These are phyloP conservation scores for Penicillium sp. DNA, from an alignment of 2,329 filamentous ascomycete species.

Conservation along the genomic window DNA sequence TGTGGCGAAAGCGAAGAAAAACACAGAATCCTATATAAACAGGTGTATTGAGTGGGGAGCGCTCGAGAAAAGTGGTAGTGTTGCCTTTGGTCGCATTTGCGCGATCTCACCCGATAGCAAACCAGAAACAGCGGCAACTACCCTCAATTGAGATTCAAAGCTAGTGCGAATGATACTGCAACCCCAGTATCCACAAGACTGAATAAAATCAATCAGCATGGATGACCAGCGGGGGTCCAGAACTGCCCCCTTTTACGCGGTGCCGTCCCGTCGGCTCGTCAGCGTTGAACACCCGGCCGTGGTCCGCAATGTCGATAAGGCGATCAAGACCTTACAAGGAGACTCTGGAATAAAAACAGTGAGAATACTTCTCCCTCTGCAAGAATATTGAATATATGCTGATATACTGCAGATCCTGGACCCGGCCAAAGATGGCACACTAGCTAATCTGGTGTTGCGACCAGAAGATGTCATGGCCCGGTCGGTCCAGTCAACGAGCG, in stretches of 20 bases:
- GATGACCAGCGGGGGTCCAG: slow-evolving; percentile 22
- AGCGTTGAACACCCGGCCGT: slow-evolving; percentile 68
- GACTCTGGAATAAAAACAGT: slow-evolving; percentile 56
- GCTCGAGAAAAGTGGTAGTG: not conserved
- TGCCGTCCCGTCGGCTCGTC: slow-evolving; percentile 56
- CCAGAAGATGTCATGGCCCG: slow-evolving; percentile 77
- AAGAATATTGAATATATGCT: slow-evolving; percentile 6
- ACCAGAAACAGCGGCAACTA: not conserved
- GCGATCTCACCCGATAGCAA: not conserved
- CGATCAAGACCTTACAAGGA: slow-evolving; percentile 62
- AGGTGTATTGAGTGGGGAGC: not conserved
- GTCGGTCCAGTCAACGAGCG: slow-evolving; percentile 73
- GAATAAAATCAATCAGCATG: slow-evolving; percentile 17
- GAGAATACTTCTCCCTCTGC: not conserved
- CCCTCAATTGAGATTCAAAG: not conserved
- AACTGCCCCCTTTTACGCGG: slow-evolving; percentile 50
- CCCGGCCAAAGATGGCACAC: slow-evolving; percentile 47
- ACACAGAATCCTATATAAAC: not conserved
- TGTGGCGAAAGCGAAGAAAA: not conserved
- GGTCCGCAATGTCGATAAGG: slow-evolving; percentile 63
- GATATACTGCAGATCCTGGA: slow-evolving; percentile 45
- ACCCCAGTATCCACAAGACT: not conserved
- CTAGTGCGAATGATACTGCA: slow-evolving; percentile 4
- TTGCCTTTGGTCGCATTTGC: not conserved
- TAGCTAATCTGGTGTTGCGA: slow-evolving; percentile 70